Conservation (phyloP, 2,329 filamentous ascomycete species). For the Sclerotinia sclerotiorum region DNA sequence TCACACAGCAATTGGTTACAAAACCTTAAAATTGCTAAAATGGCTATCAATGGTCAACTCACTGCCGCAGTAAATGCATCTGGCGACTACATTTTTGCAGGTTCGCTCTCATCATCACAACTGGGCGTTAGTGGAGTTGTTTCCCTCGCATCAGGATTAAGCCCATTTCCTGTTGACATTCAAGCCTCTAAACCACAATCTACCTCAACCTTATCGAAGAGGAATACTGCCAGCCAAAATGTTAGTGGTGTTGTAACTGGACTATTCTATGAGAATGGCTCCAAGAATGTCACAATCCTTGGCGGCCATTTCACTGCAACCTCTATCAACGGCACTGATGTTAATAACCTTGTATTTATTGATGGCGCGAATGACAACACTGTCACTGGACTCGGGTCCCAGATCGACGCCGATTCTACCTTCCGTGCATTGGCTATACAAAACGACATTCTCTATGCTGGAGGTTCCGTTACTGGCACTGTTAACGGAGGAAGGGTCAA, state of each 20-base stretch:
- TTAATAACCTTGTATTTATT: constrained; percentile 81
- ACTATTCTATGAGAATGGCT: constrained; percentile 68
- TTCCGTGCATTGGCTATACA: constrained; percentile 70
- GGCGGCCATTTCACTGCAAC: constrained; percentile 81
- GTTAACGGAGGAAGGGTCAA: constrained; percentile 62
- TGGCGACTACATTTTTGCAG: constrained; percentile 68
- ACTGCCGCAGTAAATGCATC: constrained; percentile 68
- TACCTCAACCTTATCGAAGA: constrained; percentile 47
- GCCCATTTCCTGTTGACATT: constrained; percentile 58
- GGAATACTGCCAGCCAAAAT: constrained; percentile 46
- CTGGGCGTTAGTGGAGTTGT: constrained; percentile 71
- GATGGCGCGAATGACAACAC: constrained; percentile 68
- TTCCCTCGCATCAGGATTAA: constrained; percentile 56
- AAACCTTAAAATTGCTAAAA: constrained; percentile 65
- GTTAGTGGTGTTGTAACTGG: constrained; percentile 73
- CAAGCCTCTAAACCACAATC: constrained; percentile 42
- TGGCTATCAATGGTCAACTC: constrained; percentile 70
- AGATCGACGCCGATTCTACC: constrained; percentile 69
- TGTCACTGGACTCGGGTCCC: constrained; percentile 67
- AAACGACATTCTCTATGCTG: constrained; percentile 72
- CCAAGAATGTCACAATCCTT: constrained; percentile 79
- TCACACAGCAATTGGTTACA: constrained; percentile 84
- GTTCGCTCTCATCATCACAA: constrained; percentile 76
- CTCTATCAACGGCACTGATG: constrained; percentile 64
- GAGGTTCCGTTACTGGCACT: constrained; percentile 74